Conservation (phyloP, 768 basidiomycete species). For the Auriscalpium vulgare region DNA sequence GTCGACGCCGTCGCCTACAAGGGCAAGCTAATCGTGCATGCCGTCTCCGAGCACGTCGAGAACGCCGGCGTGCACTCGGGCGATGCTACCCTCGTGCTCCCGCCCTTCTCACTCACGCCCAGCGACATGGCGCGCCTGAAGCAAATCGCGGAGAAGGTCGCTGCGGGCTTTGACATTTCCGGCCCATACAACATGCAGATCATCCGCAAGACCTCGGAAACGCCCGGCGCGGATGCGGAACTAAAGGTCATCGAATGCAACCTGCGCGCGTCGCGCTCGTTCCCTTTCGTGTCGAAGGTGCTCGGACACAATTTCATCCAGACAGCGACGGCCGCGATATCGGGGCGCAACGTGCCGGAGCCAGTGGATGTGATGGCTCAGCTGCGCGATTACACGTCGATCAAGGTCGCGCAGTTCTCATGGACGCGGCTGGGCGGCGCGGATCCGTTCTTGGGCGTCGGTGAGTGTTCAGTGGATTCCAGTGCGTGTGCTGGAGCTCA, state of each 20-base stretch:
- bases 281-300: slow-evolving; percentile 99
- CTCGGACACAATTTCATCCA: slow-evolving; percentile 97
- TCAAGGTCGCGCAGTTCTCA: slow-evolving; percentile 97
- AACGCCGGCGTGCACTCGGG: slow-evolving; percentile 98
- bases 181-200: slow-evolving; percentile 99
- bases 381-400: slow-evolving; percentile 83
- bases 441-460: slow-evolving; percentile 93
- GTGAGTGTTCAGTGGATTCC: slow-evolving; percentile 36
- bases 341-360: slow-evolving; percentile 78
- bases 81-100: slow-evolving; percentile 94
- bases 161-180: slow-evolving; percentile 89
- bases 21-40: slow-evolving; percentile 88
- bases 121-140: slow-evolving; percentile 83
- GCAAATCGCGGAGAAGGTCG: slow-evolving; percentile 91
- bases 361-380: slow-evolving; percentile 89
- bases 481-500: neutral
- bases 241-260: slow-evolving; percentile 99
- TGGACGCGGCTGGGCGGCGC: slow-evolving; percentile 96
- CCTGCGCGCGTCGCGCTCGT: slow-evolving; percentile 92
- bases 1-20: slow-evolving; percentile 94
- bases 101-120: slow-evolving; percentile 75
- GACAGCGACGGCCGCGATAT: slow-evolving; percentile 82
- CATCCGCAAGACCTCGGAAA: slow-evolving; percentile 68
- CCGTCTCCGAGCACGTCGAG: slow-evolving; percentile 97
- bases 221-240: slow-evolving; percentile 45